Evolutionary conservation across 78 protist genomes (phyloP).

Genomic region (Emiliania huxleyi): DNA sequence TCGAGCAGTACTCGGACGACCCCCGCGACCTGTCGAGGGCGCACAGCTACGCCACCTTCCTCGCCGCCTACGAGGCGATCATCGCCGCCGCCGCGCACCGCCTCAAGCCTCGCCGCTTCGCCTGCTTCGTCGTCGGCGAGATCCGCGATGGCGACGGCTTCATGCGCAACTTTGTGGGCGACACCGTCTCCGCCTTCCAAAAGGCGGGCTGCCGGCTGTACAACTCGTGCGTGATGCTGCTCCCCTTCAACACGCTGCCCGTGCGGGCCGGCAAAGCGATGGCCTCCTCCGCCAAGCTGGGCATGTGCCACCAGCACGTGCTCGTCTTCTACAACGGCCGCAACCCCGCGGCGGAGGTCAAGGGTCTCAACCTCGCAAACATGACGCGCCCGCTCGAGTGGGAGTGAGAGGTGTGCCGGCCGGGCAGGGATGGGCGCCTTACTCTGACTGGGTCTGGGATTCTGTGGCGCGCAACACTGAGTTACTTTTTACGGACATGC

Average conservation of each 20-base stretch:
- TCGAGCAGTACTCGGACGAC: too few relatives aligned
- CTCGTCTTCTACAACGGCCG: conserved; percentile 11
- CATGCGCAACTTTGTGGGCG: conserved; percentile 12
- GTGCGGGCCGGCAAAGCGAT: background rate
- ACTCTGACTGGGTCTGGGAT: too few relatives aligned
- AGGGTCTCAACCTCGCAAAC: background rate
- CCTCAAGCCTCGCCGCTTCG: background rate
- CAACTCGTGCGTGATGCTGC: background rate
- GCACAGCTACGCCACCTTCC: background rate
- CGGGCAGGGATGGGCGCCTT: too few relatives aligned
- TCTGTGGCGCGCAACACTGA: too few relatives aligned
- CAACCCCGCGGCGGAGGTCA: background rate
- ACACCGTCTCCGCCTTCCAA: background rate
- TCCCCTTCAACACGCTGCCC: background rate
- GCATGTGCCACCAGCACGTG: background rate
- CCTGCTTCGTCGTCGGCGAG: conserved; percentile 18
- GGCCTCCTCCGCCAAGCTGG: background rate
- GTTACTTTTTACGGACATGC: too few relatives aligned
- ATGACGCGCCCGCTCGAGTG: background rate
- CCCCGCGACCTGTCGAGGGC: too few relatives aligned
- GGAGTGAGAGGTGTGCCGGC: background rate
- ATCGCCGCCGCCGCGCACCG: background rate
- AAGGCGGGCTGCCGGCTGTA: background rate
- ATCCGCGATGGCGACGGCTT: background rate
- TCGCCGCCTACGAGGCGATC: background rate